Percentiles rank a stretch among this genome's conserved stretches.
Conservation (phyloP, 2,329 filamentous ascomycete genomes). For the Sclerotinia trifoliorum region DNA sequence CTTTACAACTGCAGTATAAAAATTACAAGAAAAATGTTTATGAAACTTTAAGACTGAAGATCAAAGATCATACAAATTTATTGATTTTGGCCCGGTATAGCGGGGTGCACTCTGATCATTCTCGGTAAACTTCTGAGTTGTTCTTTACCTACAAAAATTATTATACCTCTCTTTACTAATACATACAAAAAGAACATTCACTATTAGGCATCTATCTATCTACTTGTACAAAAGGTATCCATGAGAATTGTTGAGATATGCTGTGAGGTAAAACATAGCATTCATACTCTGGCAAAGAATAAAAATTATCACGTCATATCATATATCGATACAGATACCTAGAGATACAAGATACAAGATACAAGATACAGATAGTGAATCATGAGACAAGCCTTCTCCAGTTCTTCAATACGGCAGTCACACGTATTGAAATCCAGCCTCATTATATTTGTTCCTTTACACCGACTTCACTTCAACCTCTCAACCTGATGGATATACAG, state of each 20-base stretch:
- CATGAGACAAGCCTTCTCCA: background rate
- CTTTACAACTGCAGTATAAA: too few species aligned
- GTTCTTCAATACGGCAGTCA: background rate
- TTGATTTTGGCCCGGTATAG: too few species aligned
- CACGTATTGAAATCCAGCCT: background rate
- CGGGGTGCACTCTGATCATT: too few species aligned
- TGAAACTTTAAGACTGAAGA: too few species aligned
- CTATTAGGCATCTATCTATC: background rate
- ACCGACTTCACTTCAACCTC: background rate
- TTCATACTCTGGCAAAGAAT: background rate
- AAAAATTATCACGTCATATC: background rate
- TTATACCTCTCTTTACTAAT: background rate
- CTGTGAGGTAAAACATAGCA: background rate
- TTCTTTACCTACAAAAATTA: too few species aligned
- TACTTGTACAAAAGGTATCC: background rate
- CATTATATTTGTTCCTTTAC: background rate
- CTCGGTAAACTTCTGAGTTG: too few species aligned
- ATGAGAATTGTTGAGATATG: background rate
- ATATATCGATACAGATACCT: background rate
- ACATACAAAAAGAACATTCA: background rate
- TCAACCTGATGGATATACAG: background rate
- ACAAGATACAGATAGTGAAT: background rate
- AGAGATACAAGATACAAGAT: background rate
- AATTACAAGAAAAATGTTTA: too few species aligned
- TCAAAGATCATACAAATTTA: too few species aligned